Evolutionary conservation across 2,329 filamentous ascomycete genomes (phyloP).

Genomic region (Alternaria atra): DNA sequence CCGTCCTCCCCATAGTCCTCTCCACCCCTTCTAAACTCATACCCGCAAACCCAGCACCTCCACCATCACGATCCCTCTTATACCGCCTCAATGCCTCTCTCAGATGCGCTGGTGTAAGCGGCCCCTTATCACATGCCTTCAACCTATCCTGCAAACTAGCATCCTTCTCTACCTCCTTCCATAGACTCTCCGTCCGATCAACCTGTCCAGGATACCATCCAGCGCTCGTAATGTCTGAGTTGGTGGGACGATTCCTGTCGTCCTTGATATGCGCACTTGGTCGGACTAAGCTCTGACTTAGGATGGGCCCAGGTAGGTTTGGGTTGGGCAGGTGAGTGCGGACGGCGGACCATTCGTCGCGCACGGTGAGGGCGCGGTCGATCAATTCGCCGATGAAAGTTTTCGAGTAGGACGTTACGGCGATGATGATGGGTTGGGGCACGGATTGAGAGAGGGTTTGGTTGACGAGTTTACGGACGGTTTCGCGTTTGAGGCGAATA

Average conservation of each 20-base stretch:
- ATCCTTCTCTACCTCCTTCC: constrained; percentile 40
- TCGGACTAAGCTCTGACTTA: constrained; percentile 36
- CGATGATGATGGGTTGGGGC: constrained; percentile 74
- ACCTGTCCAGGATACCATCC: constrained; percentile 38
- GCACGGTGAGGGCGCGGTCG: constrained; percentile 74
- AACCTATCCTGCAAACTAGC: constrained; percentile 37
- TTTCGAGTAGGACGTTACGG: constrained; percentile 80
- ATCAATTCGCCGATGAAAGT: constrained; percentile 80
- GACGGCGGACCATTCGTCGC: constrained; percentile 73
- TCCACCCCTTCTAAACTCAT: constrained; percentile 60
- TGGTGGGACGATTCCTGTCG: constrained; percentile 37
- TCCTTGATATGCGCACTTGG: constrained; percentile 44
- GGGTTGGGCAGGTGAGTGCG: constrained; percentile 47
- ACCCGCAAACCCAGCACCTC: constrained; percentile 63
- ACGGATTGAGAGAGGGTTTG: constrained; percentile 83
- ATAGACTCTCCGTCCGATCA: constrained; percentile 32
- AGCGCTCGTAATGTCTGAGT: constrained; percentile 38
- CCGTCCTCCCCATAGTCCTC: constrained; percentile 55
- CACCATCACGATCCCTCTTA: constrained; percentile 69
- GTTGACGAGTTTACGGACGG: constrained; percentile 79
- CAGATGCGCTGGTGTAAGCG: constrained; percentile 77
- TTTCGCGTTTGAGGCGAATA: constrained; percentile 72
- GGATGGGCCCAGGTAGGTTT: constrained; percentile 35
- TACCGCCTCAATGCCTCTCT: constrained; percentile 77
- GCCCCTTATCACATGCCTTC: constrained; percentile 57